phyloP scores from a whole-genome alignment of 2,329 filamentous ascomycete species.

The Thielaviopsis populi region DNA sequence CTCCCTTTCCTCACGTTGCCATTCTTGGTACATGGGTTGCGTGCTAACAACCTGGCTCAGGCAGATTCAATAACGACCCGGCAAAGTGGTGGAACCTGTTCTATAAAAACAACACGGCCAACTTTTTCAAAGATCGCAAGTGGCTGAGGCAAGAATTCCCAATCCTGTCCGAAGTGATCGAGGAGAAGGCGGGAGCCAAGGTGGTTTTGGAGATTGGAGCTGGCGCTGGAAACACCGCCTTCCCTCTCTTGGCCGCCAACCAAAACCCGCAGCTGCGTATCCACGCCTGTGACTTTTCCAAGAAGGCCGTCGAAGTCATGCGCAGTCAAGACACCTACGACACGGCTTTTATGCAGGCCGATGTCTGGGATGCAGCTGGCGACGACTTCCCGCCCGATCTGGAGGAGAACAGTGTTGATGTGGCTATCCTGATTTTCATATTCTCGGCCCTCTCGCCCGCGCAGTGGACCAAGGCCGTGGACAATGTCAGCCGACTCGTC shows the following conservation, averaged over 20 bases:
- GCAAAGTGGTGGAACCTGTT: slow-evolving; percentile 98
- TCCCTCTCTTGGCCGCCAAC: slow-evolving; percentile 74
- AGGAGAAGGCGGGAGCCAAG: slow-evolving; percentile 50
- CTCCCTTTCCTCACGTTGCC: slow-evolving; percentile 10
- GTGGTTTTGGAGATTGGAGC: slow-evolving; percentile 82
- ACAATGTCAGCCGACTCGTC: slow-evolving; percentile 66
- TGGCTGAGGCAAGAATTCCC: slow-evolving; percentile 97
- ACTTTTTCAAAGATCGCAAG: slow-evolving; percentile 98
- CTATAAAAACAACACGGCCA: slow-evolving; percentile 92
- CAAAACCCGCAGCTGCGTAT: slow-evolving; percentile 68
- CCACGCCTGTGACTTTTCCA: slow-evolving; percentile 92
- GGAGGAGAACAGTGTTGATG: slow-evolving; percentile 65
- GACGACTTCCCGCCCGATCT: slow-evolving; percentile 62
- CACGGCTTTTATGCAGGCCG: slow-evolving; percentile 56
- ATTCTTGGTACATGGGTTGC: slow-evolving; percentile 10
- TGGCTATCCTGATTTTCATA: slow-evolving; percentile 91
- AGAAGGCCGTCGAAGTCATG: slow-evolving; percentile 88
- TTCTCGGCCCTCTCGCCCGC: slow-evolving; percentile 78
- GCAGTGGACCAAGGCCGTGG: slow-evolving; percentile 72
- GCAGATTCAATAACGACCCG: slow-evolving; percentile 74
- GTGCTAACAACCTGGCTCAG: slow-evolving; percentile 27
- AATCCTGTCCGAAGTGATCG: slow-evolving; percentile 60
- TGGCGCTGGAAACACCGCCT: slow-evolving; percentile 91
- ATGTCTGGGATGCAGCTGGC: slow-evolving; percentile 84
- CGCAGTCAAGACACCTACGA: slow-evolving; percentile 59